Evolutionary conservation across 305 asterid species (phyloP).

Genomic region (Caryopteris hybrid): DNA sequence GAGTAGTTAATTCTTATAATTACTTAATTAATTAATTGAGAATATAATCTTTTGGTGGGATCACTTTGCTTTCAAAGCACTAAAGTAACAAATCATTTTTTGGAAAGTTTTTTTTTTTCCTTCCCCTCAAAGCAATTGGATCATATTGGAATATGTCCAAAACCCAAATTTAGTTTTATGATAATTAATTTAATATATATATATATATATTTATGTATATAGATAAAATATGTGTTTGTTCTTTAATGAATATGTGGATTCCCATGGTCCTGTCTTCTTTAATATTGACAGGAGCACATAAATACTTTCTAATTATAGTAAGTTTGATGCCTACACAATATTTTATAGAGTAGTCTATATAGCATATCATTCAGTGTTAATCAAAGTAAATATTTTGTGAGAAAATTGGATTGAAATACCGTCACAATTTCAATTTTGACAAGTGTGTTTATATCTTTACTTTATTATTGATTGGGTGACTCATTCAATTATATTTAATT

Average conservation of each 20-base stretch:
- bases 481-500: too few relatives aligned
- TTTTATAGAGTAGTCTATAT: background rate
- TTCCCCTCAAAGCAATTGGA: too few relatives aligned
- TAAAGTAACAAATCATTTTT: background rate
- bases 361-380: background rate
- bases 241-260: background rate
- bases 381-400: too few relatives aligned
- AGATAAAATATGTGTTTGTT: background rate
- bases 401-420: too few relatives aligned
- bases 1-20: background rate
- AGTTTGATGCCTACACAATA: background rate
- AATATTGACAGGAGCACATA: background rate
- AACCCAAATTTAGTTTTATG: too few relatives aligned
- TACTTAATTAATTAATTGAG: background rate
- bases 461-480: too few relatives aligned
- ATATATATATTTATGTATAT: too few relatives aligned
- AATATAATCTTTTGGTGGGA: constrained; percentile 18
- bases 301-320: constrained; percentile 9
- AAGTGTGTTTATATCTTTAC: too few relatives aligned
- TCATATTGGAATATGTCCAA: too few relatives aligned
- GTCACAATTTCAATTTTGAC: too few relatives aligned
- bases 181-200: too few relatives aligned
- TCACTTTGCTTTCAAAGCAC: background rate
- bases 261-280: background rate
- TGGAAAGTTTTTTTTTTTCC: background rate